Evolutionary conservation across 2,329 filamentous ascomycete genomes (phyloP).

Genomic region (Diaporthe citriasiana): DNA sequence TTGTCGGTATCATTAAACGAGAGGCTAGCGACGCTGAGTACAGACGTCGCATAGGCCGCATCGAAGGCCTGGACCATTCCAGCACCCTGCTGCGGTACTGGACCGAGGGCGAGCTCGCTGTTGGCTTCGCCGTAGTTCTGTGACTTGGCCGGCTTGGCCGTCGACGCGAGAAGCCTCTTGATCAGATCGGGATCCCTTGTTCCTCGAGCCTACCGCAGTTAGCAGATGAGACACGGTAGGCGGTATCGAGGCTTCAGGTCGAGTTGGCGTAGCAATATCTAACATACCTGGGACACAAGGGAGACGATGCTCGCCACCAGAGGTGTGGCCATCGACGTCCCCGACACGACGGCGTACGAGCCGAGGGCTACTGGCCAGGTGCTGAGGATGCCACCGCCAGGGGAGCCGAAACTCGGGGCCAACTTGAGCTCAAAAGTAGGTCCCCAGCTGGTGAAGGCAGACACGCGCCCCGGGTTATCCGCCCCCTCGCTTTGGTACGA

Average conservation of each 20-base stretch:
- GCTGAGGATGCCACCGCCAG: conserved; percentile 71
- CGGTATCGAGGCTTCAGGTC: too few relatives aligned
- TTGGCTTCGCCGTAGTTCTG: conserved; percentile 51
- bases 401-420: conserved; percentile 68
- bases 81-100: conserved; percentile 59
- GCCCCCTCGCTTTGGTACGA: conserved; percentile 46
- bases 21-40: conserved; percentile 55
- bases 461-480: conserved; percentile 58
- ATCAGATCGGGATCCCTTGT: conserved; percentile 23
- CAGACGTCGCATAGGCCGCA: conserved; percentile 54
- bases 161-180: conserved; percentile 28
- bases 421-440: conserved; percentile 70
- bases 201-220: conserved; percentile 22
- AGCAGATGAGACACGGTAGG: not conserved
- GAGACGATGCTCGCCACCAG: conserved; percentile 50
- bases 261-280: not conserved
- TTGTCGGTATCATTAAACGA: conserved; percentile 61
- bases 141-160: conserved; percentile 47
- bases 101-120: conserved; percentile 44
- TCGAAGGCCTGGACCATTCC: conserved; percentile 59
- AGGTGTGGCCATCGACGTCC: conserved; percentile 74
- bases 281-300: conserved; percentile 33
- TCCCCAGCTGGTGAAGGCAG: conserved; percentile 69
- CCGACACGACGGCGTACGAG: conserved; percentile 66
- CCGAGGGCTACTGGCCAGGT: conserved; percentile 65